Percentiles rank a stretch among this genome's conserved stretches.
These are phyloP conservation scores for Coriaria nepalensis DNA, from an alignment of 306 rosid genomes.

Conservation along the genomic window DNA sequence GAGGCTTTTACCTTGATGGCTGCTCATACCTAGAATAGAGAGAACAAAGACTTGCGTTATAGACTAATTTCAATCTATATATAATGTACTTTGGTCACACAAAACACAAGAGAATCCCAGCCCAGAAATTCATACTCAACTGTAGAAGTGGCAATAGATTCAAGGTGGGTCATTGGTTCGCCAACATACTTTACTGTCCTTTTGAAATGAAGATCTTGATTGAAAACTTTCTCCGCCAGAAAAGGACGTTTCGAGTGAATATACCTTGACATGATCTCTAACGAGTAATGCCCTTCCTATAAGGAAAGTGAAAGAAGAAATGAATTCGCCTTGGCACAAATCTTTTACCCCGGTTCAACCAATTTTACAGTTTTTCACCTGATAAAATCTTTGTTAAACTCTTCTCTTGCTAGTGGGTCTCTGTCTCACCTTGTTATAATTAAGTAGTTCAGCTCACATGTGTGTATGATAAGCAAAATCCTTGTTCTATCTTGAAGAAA, in stretches of 20 bases:
- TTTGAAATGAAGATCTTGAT: constrained; percentile 80
- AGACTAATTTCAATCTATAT: not conserved
- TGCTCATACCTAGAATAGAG: constrained; percentile 61
- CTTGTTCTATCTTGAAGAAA: too few species aligned
- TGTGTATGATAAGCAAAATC: too few species aligned
- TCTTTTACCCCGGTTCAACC: constrained; percentile 11
- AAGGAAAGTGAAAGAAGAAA: constrained; percentile 2
- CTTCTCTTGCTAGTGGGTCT: too few species aligned
- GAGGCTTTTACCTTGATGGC: constrained; percentile 94
- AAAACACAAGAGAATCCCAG: not conserved
- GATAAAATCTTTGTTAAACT: too few species aligned
- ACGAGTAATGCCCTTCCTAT: constrained; percentile 1
- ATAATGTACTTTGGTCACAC: too few species aligned
- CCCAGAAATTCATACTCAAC: not conserved
- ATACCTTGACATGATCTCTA: constrained; percentile 2
- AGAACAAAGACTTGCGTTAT: constrained; percentile 1
- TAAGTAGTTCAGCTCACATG: too few species aligned
- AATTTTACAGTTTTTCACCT: too few species aligned
- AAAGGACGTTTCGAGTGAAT: constrained; percentile 8
- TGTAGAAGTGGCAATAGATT: constrained; percentile 38
- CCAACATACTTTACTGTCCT: constrained; percentile 63
- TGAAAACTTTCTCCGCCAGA: constrained; percentile 96
- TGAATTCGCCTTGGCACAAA: constrained; percentile 68
- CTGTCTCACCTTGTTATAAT: too few species aligned
- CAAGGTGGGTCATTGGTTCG: constrained; percentile 93